Percentiles rank a stretch among this genome's conserved stretches.
These are phyloP conservation scores for Cyberlindnera japonica DNA, from an alignment of 805 yeast species.

Conservation along the genomic window DNA sequence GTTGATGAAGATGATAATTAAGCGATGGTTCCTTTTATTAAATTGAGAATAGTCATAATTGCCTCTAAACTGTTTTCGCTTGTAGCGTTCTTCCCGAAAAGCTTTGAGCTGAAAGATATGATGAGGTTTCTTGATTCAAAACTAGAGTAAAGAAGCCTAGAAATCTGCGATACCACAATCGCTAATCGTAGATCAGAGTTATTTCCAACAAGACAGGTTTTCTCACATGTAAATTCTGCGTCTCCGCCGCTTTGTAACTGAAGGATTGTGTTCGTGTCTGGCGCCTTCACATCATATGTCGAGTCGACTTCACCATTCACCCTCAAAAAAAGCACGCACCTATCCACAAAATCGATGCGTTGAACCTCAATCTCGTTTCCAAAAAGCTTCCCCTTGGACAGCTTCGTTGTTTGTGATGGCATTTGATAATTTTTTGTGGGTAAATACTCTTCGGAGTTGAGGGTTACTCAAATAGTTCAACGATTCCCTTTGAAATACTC, in stretches of 20 bases:
- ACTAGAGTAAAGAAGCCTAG: constrained; percentile 19
- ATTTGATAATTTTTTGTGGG: no score
- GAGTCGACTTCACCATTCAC: constrained; percentile 38
- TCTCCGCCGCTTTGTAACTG: constrained; percentile 5
- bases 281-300: constrained; percentile 24
- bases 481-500: no score
- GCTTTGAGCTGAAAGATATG: constrained; percentile 26
- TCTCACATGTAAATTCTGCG: constrained; percentile 44
- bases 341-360: constrained; percentile 33
- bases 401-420: no score
- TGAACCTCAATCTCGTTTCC: constrained; percentile 7
- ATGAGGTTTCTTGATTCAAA: constrained; percentile 20
- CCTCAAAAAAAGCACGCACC: constrained; percentile 36
- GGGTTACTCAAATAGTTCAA: no score
- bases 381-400: no score
- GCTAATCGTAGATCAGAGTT: constrained; percentile 17
- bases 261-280: constrained; percentile 17
- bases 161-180: constrained; percentile 22
- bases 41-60: constrained; percentile 15
- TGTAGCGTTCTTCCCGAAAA: constrained; percentile 12
- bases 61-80: constrained; percentile 15
- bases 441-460: no score
- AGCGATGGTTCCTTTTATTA: constrained; percentile 12
- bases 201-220: constrained; percentile 24
- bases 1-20: constrained; percentile 51